Evolutionary conservation across 306 rosid species (phyloP), one percentile per base, ranked within the genome.

Genomic region (Quercus dentata): DNA sequence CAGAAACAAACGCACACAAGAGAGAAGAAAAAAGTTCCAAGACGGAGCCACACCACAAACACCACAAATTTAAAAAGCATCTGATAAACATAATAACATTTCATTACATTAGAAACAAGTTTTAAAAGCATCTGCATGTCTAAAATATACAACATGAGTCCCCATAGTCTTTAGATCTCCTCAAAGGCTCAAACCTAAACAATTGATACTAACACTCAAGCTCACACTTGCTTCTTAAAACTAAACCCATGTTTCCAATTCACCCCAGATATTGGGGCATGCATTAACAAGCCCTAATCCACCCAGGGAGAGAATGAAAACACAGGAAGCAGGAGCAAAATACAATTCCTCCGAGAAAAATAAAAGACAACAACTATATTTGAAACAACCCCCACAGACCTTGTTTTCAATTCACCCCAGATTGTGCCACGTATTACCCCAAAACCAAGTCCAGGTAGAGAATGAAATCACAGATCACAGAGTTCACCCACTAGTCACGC

Each of bases 271-370:
- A 49, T 71, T 17, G 25, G 70, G 4, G 70, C 55, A 41, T 41
- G 11, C 20, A 62, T 12, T 3, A 35, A 5, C 56, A 18, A 19
- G 38, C 33, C 28, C 19, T 6, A 9, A 52, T 56, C 68, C 30
- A 33, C 69, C 88, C 56, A 69, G 91, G 93, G 89, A 67, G 91
- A 83, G 57, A 83, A 75, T 75, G 89, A 55, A 89, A 89, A 87
- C 88, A 85, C n/a, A 33, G 73, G 78, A 71, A 2, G 15, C 78
- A 15, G 31, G 7, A 25, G n/a, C 25, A 49, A 49, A 49, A 49
- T 4, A 20, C 15, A 41, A 12, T 2, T 15, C 35, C 44, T 38
- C 74, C 0, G 5, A 49, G 14, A 54, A 35, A 31, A 3, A 21
- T 7, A 0, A 11, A 2, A 13, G 33, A 67, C 33, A 2, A 18